A percentile compares a stretch with the other conserved stretches of the same genome.
phyloP scores from a whole-genome alignment of 306 rosid species.

The Fragaria ananassa region DNA sequence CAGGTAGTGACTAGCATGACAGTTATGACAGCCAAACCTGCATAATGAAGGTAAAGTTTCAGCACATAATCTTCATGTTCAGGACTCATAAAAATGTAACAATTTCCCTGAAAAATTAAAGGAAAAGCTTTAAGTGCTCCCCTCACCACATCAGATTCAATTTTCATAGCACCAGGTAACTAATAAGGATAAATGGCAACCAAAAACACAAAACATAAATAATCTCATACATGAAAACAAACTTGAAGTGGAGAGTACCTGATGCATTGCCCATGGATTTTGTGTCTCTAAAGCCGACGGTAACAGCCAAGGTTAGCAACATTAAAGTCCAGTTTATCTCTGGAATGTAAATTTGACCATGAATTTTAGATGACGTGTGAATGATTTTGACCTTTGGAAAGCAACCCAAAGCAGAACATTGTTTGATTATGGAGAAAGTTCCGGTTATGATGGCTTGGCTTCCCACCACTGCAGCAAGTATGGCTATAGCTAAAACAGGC shows the following conservation, averaged over 20 bases:
- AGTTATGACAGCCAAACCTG: slow-evolving; percentile 97
- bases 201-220: background rate
- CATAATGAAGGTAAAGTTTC: slow-evolving; percentile 19
- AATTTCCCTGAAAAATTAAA: background rate
- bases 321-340: slow-evolving; percentile 91
- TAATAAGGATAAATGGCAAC: background rate
- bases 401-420: slow-evolving; percentile 84
- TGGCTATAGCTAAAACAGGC: slow-evolving; percentile 93
- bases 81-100: background rate
- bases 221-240: background rate
- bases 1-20: slow-evolving; percentile 95
- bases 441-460: slow-evolving; percentile 96
- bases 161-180: background rate
- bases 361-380: slow-evolving; percentile 83
- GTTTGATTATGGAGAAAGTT: slow-evolving; percentile 93
- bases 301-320: slow-evolving; percentile 83
- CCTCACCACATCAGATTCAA: background rate
- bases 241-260: slow-evolving; percentile 45
- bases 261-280: slow-evolving; percentile 95
- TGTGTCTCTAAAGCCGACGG: slow-evolving; percentile 89
- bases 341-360: slow-evolving; percentile 94
- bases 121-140: background rate
- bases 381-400: slow-evolving; percentile 83
- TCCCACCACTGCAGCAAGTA: slow-evolving; percentile 95
- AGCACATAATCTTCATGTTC: background rate